These are phyloP conservation scores for Perkinsus marinus DNA, from an alignment of 169 alveolate genomes.

Conservation along the genomic window DNA sequence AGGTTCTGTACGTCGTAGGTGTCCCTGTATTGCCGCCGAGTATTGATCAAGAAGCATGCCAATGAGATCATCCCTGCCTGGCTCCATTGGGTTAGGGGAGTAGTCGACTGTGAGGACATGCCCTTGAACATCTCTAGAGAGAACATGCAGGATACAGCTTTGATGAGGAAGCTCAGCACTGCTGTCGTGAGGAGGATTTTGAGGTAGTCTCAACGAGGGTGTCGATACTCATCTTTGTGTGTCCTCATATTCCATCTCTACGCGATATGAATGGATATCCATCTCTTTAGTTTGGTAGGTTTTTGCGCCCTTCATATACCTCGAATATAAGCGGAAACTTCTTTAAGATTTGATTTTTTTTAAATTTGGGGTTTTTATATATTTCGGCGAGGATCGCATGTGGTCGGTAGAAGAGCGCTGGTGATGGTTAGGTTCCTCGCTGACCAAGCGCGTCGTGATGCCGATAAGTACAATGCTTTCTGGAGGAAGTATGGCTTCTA, in stretches of 20 bases:
- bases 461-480: slow-evolving; percentile 56
- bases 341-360: too few species aligned
- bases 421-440: background rate
- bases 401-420: too few species aligned
- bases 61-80: slow-evolving; percentile 79
- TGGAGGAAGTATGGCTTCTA: slow-evolving; percentile 58
- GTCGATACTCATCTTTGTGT: too few species aligned
- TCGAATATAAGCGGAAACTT: too few species aligned
- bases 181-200: slow-evolving; percentile 75
- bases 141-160: slow-evolving; percentile 62
- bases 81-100: slow-evolving; percentile 88
- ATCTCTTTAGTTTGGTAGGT: too few species aligned
- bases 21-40: slow-evolving; percentile 56
- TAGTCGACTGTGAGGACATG: slow-evolving; percentile 93
- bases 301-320: too few species aligned
- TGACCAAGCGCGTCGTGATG: slow-evolving; percentile 36
- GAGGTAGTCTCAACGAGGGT: background rate
- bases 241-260: too few species aligned
- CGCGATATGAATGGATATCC: too few species aligned
- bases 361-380: too few species aligned
- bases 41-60: slow-evolving; percentile 77
- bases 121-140: slow-evolving; percentile 91
- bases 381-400: too few species aligned
- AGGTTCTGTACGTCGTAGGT: too few species aligned
- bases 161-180: slow-evolving; percentile 65